phyloP scores from a whole-genome alignment of 2,329 filamentous ascomycete species.

The Aspergillus jensenii region DNA sequence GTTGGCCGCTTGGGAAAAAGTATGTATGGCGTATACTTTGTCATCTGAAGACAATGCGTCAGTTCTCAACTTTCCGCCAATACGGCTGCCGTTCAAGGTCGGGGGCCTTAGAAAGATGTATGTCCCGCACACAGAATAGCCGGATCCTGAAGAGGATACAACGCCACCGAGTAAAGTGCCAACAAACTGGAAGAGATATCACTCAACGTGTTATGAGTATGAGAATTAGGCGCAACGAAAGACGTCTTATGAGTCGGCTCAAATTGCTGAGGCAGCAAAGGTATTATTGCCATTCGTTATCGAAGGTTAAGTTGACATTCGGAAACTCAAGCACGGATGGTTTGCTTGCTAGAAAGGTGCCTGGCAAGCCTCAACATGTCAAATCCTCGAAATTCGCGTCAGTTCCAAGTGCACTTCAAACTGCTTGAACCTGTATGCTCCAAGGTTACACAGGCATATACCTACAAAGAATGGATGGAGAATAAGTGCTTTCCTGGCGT shows the following conservation, averaged over 20 bases:
- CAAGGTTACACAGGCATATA: background rate
- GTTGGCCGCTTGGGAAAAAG: background rate
- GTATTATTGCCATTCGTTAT: background rate
- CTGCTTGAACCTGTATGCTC: background rate
- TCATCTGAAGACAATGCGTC: background rate
- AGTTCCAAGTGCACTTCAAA: background rate
- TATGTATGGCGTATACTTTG: background rate
- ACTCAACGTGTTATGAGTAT: background rate
- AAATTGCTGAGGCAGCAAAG: background rate
- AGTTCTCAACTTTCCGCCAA: background rate
- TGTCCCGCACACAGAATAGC: background rate
- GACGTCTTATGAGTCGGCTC: background rate
- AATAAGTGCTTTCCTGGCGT: background rate
- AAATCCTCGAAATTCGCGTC: background rate
- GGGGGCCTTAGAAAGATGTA: background rate
- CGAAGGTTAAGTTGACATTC: background rate
- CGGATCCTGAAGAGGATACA: background rate
- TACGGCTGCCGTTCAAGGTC: background rate
- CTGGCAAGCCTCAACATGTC: background rate
- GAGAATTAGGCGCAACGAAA: background rate
- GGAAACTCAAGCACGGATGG: background rate
- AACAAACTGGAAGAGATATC: background rate
- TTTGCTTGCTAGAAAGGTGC: background rate
- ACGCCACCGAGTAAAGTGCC: background rate
- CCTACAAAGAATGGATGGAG: background rate